Conservation (phyloP, 345 rosid species). For the Euphorbia tirucalli region DNA sequence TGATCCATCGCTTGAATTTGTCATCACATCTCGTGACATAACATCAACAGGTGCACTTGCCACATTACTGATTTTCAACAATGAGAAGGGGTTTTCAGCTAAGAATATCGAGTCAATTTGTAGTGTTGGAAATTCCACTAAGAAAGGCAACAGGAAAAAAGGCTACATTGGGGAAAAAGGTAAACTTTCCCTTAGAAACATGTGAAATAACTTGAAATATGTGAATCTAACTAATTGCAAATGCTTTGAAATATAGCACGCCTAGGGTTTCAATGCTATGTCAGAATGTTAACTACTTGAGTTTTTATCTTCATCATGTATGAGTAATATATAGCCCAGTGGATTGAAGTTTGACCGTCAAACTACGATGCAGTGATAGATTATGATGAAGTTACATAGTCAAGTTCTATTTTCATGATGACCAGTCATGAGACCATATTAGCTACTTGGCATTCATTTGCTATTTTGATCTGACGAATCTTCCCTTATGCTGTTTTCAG, state of each 20-base stretch:
- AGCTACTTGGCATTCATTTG: neutral
- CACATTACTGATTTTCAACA: constrained; percentile 61
- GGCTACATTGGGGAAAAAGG: constrained; percentile 89
- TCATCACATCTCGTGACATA: constrained; percentile 65
- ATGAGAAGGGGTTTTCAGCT: constrained; percentile 60
- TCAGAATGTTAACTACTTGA: neutral
- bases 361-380: neutral
- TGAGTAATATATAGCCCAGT: neutral
- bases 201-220: neutral
- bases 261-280: neutral
- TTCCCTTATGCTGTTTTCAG: neutral
- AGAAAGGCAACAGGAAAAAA: constrained; percentile 57
- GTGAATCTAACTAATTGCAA: neutral
- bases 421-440: neutral
- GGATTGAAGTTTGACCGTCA: neutral
- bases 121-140: constrained; percentile 64
- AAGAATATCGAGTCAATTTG: constrained; percentile 65
- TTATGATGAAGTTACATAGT: neutral
- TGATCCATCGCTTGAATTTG: constrained; percentile 72
- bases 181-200: constrained; percentile 12
- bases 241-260: neutral
- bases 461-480: neutral
- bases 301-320: neutral
- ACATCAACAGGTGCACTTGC: constrained; percentile 65
- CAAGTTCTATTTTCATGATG: neutral